A percentile compares a stretch with the other conserved stretches of the same genome.
Conservation (phyloP, 768 basidiomycete species). For the Agaricus sinodeliciosus region DNA sequence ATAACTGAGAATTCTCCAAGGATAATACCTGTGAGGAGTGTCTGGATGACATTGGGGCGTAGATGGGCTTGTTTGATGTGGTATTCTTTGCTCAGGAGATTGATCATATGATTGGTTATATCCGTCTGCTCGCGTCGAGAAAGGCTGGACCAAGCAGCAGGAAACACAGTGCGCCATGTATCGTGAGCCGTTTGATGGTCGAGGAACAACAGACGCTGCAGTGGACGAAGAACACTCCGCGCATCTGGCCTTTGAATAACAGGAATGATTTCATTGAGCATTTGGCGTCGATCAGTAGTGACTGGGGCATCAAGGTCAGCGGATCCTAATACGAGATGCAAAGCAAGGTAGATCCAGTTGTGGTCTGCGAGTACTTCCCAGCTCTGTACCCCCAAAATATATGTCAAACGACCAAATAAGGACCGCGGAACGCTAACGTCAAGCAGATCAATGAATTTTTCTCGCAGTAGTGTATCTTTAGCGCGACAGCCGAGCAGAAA, state of each 20-base stretch:
- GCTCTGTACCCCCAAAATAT: constrained; percentile 86
- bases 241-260: constrained; percentile 28
- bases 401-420: constrained; percentile 75
- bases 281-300: constrained; percentile 34
- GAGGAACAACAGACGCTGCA: constrained; percentile 77
- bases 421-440: constrained; percentile 85
- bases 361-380: constrained; percentile 92
- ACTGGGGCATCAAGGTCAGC: constrained; percentile 35
- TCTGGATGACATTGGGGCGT: constrained; percentile 90
- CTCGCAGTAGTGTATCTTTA: constrained; percentile 69
- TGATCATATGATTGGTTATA: constrained; percentile 83
- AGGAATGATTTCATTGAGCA: constrained; percentile 22
- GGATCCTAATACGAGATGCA: constrained; percentile 79
- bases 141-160: constrained; percentile 79
- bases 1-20: too few relatives aligned
- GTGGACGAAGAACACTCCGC: constrained; percentile 60
- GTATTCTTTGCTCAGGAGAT: constrained; percentile 87
- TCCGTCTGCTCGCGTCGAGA: constrained; percentile 84
- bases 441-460: constrained; percentile 83
- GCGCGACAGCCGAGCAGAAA: constrained; percentile 91
- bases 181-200: constrained; percentile 74
- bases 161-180: constrained; percentile 85
- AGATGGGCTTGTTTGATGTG: constrained; percentile 84
- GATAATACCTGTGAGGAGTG: constrained; percentile 69
- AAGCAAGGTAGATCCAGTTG: constrained; percentile 90